A percentile compares a stretch with the other conserved stretches of the same genome.
Evolutionary conservation across 116 monocot genomes (phyloP).

Genomic region (Zostera marina): DNA sequence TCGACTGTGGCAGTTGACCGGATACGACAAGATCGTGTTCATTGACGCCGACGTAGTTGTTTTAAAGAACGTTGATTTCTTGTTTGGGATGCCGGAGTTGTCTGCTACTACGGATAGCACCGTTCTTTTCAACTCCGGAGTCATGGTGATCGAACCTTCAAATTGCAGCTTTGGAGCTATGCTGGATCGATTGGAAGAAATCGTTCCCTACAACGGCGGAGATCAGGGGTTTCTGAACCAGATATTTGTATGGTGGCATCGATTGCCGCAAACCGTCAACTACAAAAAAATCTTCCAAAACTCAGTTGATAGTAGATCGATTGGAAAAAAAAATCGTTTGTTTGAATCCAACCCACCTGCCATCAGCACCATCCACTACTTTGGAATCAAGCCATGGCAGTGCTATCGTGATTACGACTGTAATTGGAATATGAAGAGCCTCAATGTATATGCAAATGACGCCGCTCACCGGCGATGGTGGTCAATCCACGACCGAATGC

Average conservation of each 20-base stretch:
- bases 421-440: constrained; percentile 14
- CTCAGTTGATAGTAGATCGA: constrained; percentile 26
- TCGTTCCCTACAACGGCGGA: constrained; percentile 47
- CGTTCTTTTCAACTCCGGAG: constrained; percentile 26
- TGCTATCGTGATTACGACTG: constrained; percentile 29
- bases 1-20: constrained; percentile 23
- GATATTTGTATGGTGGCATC: constrained; percentile 55
- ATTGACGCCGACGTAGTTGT: constrained; percentile 25
- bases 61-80: constrained; percentile 19
- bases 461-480: constrained; percentile 21
- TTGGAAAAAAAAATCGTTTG: constrained; percentile 16
- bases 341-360: constrained; percentile 19
- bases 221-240: constrained; percentile 57
- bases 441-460: constrained; percentile 20
- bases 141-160: constrained; percentile 51
- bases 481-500: constrained; percentile 14
- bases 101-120: constrained; percentile 19
- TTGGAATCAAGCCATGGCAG: constrained; percentile 30
- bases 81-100: constrained; percentile 20
- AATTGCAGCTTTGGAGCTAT: constrained; percentile 17
- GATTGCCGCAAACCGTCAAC: constrained; percentile 24
- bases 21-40: constrained; percentile 21
- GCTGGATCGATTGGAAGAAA: constrained; percentile 10
- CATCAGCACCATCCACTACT: constrained; percentile 16
- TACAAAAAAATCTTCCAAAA: constrained; percentile 27